Base-by-base conservation (phyloP, 148 eudicot genomes). In the Fagopyrum esculentum region DNA sequence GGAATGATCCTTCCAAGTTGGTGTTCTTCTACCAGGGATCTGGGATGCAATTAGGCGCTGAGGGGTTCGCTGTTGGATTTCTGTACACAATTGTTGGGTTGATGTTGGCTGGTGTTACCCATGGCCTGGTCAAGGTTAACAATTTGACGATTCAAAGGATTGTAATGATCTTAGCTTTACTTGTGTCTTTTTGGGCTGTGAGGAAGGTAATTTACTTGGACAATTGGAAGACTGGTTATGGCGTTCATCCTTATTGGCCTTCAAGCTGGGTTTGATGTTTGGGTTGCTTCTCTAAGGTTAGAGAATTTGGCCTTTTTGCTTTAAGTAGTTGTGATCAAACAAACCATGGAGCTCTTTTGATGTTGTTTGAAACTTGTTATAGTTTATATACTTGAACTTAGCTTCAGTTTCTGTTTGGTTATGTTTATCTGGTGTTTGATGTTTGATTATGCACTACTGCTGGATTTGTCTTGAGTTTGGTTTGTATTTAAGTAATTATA, bases 171-270 rank as follows among this genome's bases (percentile, higher is more conserved):
- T 4, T 88, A 0, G 89, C 80, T 6, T 70, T 95, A 84, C 71
- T 95, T 17, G 84, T 95, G 4, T 92, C 97, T 49, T 87, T 90
- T 17, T 95, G 87, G 97, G 92, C 98, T 1, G 99, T 95, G 57
- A 87, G 72, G 81, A 84, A 88, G 82, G 99, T 95, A 63, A 82
- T 95, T 45, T 81, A 51, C 66, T 85, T 95, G 80, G 94, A 92
- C 90, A 90, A 92, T 77, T 95, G 99, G 99, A 95, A 95, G 90
- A 95, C 99, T 0, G 99, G 99, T 5, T 95, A 95, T 73, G 92
- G 91, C 0, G 79, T 95, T 76, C 94, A 95, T 75, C 93, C 83
- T 9, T 95, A 90, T 69, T 89, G 96, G 99, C 97, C 98, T 48
- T 84, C 93, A 4, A 84, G 92, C 72, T 95, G 99, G 99, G 3